These are phyloP conservation scores for Fallopia convolvulus DNA, from an alignment of 148 eudicot species.

Conservation along the genomic window DNA sequence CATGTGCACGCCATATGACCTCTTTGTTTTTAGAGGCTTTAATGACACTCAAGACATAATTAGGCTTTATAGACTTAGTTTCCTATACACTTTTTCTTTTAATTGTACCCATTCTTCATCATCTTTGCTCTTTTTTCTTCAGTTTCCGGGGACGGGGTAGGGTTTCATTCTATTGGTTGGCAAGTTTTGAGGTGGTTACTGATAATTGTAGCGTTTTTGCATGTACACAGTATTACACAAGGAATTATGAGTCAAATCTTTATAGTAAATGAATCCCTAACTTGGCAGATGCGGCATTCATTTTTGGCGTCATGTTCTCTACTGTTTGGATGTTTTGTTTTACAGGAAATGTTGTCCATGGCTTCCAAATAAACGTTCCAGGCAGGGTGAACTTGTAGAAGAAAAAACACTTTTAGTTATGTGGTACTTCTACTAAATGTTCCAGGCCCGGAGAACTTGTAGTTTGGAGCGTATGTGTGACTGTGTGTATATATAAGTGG, in stretches of 20 bases:
- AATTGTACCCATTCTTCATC: constrained; percentile 5
- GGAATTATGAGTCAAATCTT: background rate
- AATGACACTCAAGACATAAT: background rate
- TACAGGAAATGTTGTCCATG: background rate
- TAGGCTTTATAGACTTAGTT: constrained; percentile 8
- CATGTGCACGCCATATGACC: background rate
- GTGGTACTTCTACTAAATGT: too few species aligned
- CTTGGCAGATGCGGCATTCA: background rate
- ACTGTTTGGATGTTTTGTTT: background rate
- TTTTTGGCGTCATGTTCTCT: background rate
- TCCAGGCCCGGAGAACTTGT: too few species aligned
- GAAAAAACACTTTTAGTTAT: too few species aligned
- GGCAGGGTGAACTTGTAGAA: too few species aligned
- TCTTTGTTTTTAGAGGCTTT: background rate
- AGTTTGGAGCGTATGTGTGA: too few species aligned
- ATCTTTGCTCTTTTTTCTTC: background rate
- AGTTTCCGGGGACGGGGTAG: background rate
- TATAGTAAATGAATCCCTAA: background rate
- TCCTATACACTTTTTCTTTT: constrained; percentile 4
- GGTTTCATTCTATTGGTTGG: constrained; percentile 9
- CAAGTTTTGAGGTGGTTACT: background rate
- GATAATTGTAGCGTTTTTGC: background rate
- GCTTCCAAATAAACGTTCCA: too few species aligned
- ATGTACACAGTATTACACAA: background rate
- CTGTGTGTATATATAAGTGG: too few species aligned